These are phyloP conservation scores for Purpureocillium lavendulum DNA, from an alignment of 2,329 filamentous ascomycete species.

Conservation along the genomic window DNA sequence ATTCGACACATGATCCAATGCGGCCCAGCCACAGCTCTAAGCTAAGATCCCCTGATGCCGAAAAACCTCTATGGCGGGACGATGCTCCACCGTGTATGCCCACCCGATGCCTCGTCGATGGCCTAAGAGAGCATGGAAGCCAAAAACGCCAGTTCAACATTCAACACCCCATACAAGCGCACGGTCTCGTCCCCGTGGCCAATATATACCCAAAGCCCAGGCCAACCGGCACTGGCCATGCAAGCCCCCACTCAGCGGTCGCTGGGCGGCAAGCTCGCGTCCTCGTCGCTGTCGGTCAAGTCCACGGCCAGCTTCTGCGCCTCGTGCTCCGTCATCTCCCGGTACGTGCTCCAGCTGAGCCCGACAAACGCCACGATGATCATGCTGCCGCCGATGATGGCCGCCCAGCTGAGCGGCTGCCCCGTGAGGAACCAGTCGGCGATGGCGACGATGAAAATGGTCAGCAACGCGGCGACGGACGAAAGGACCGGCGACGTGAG, in stretches of 20 bases:
- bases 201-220: too few species aligned
- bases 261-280: conserved; percentile 23
- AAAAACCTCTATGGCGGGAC: conserved; percentile 22
- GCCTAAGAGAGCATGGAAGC: too few species aligned
- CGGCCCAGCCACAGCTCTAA: not conserved
- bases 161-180: too few species aligned
- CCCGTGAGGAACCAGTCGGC: conserved; percentile 85
- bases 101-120: too few species aligned
- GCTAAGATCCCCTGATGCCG: conserved; percentile 28
- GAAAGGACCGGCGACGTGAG: conserved; percentile 88
- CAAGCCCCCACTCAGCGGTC: not conserved
- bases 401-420: conserved; percentile 62
- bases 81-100: too few species aligned
- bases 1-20: not conserved
- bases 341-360: conserved; percentile 84
- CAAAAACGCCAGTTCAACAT: too few species aligned
- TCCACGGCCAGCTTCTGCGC: conserved; percentile 44
- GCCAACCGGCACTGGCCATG: too few species aligned
- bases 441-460: conserved; percentile 92
- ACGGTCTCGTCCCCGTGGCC: too few species aligned
- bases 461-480: conserved; percentile 85
- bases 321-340: conserved; percentile 83
- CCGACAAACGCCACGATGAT: conserved; percentile 86
- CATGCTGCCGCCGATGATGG: conserved; percentile 72
- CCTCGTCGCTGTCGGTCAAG: conserved; percentile 38